Evolutionary conservation across 805 yeast genomes (phyloP).

Genomic region (Yamadazyma philogaea): DNA sequence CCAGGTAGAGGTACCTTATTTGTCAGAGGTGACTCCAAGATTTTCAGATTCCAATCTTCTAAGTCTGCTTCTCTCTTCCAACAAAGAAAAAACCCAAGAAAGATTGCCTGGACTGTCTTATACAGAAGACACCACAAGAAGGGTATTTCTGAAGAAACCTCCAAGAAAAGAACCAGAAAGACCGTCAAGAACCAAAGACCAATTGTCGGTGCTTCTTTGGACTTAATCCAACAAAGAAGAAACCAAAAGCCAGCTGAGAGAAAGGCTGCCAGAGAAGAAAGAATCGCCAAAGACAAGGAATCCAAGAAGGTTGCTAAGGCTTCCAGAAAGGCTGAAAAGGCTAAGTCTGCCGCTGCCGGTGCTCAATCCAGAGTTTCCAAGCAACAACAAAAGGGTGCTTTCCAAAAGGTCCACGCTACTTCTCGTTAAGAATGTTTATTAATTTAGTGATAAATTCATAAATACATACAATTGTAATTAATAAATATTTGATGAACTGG

Average conservation of each 20-base stretch:
- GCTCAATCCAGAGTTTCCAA: conserved; percentile 72
- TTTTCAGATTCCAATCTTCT: conserved; percentile 98
- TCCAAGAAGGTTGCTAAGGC: conserved; percentile 90
- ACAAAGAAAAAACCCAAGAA: conserved; percentile 99
- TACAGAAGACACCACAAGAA: conserved; percentile 99
- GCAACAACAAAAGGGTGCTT: conserved; percentile 97
- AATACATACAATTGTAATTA: conserved; percentile 13
- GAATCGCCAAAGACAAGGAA: conserved; percentile 78
- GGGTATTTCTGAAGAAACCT: conserved; percentile 97
- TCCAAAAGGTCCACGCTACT: conserved; percentile 94
- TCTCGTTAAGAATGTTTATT: conserved; percentile 67
- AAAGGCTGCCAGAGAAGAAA: conserved; percentile 95
- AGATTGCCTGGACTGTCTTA: conserved; percentile 98
- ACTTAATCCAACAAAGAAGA: conserved; percentile 97
- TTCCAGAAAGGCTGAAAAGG: conserved; percentile 92
- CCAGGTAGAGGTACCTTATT: conserved; percentile 99
- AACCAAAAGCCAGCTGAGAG: conserved; percentile 93
- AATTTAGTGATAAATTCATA: conserved; percentile 13
- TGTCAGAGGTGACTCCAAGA: conserved; percentile 99
- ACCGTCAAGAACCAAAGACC: conserved; percentile 98
- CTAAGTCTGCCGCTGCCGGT: conserved; percentile 73
- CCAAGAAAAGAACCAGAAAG: conserved; percentile 97
- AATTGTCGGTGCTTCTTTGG: conserved; percentile 98
- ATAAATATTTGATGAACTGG: conserved; percentile 10
- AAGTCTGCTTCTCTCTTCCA: conserved; percentile 97